These are phyloP conservation scores for Phytophthora pisi DNA, from an alignment of 352 stramenopile genomes.

Conservation along the genomic window DNA sequence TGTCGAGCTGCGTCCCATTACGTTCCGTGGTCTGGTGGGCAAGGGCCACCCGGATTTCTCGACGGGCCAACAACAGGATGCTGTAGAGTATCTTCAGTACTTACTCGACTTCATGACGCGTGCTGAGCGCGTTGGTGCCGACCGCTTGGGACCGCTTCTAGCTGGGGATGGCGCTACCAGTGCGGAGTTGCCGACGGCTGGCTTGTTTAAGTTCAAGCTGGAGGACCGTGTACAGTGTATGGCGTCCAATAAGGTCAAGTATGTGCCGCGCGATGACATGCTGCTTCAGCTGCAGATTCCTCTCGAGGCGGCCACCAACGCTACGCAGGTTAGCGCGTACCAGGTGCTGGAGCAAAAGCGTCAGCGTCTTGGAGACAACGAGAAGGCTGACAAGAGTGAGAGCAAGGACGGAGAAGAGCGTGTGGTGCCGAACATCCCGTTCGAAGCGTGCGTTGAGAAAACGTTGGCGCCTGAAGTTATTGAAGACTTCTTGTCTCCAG, in stretches of 20 bases:
- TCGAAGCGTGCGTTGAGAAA: conserved; percentile 94
- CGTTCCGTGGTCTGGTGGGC: conserved; percentile 96
- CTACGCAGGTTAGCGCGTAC: conserved; percentile 84
- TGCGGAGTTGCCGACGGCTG: conserved; percentile 66
- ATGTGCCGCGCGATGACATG: conserved; percentile 80
- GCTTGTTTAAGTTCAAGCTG: conserved; percentile 94
- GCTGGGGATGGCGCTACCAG: conserved; percentile 33
- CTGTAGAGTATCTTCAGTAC: conserved; percentile 97
- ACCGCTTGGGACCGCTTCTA: conserved; percentile 59
- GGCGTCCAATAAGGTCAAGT: conserved; percentile 85
- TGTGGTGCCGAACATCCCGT: conserved; percentile 91
- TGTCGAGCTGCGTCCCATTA: conserved; percentile 71
- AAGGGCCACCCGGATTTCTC: conserved; percentile 96
- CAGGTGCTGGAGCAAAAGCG: conserved; percentile 87
- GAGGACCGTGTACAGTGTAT: conserved; percentile 86
- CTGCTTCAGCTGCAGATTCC: conserved; percentile 90
- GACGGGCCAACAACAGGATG: conserved; percentile 97
- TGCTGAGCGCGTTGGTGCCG: conserved; percentile 68
- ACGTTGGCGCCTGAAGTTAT: conserved; percentile 92
- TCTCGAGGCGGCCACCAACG: conserved; percentile 86
- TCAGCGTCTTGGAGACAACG: conserved; percentile 80
- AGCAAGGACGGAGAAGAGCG: conserved; percentile 64
- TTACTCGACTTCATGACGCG: conserved; percentile 93
- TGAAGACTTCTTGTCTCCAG: conserved; percentile 88
- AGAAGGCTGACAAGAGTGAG: conserved; percentile 35